phyloP scores from a whole-genome alignment of 108 stramenopile genomes.

The Stephanodiscus triporus region DNA sequence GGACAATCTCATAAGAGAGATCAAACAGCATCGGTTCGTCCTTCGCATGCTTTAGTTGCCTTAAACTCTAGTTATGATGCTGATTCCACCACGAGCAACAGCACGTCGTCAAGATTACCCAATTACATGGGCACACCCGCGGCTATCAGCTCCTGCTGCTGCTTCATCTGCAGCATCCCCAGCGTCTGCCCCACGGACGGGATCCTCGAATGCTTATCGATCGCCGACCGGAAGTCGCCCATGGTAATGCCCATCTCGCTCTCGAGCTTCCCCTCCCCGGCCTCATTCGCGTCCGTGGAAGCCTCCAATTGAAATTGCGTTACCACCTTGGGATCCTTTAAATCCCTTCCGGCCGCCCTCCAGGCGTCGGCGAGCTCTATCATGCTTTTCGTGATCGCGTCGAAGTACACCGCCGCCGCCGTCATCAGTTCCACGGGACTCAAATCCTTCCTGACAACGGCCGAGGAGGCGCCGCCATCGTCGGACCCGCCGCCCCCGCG shows the following conservation, averaged over 20 bases:
- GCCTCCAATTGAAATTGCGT: constrained; percentile 81
- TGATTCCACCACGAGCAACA: not conserved
- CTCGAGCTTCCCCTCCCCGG: constrained; percentile 74
- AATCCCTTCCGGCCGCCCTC: constrained; percentile 71
- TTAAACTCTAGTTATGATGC: not conserved
- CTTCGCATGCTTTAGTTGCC: not conserved
- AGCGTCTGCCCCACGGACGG: constrained; percentile 80
- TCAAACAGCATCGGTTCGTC: not conserved
- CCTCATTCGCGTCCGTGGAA: constrained; percentile 75
- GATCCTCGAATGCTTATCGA: constrained; percentile 73
- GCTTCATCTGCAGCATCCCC: constrained; percentile 88
- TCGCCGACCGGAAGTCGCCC: constrained; percentile 72
- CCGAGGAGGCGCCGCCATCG: constrained; percentile 14
- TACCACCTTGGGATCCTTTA: constrained; percentile 65
- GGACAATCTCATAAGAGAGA: too few species aligned
- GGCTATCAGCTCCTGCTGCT: constrained; percentile 82
- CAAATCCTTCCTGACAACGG: constrained; percentile 52
- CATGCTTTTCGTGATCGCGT: constrained; percentile 75
- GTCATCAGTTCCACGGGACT: constrained; percentile 64
- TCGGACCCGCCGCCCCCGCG: constrained; percentile 25
- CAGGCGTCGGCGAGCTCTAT: constrained; percentile 57
- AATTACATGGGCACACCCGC: constrained; percentile 62
- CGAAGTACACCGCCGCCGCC: constrained; percentile 82
- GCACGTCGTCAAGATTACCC: not conserved
- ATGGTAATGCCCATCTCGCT: constrained; percentile 57